Conservation (phyloP, 441 rosid genomes). For the Pelargonium fulgidum region DNA sequence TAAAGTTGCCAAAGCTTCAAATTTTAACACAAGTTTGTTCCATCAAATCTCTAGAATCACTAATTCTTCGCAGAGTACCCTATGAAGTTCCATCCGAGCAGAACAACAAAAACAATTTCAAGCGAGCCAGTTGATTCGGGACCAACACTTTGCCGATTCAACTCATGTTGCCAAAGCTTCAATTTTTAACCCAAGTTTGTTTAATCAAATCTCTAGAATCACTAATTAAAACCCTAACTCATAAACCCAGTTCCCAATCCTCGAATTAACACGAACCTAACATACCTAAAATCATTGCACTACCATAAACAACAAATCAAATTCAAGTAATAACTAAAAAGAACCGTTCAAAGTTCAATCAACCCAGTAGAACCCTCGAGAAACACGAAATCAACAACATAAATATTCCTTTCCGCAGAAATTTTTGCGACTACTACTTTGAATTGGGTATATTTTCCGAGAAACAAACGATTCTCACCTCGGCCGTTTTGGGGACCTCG, state of each 20-base stretch:
- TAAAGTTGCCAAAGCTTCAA: no score
- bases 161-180: background rate
- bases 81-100: background rate
- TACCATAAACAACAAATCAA: background rate
- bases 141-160: background rate
- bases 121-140: no score
- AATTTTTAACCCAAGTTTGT: background rate
- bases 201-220: background rate
- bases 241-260: background rate
- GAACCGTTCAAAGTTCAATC: background rate
- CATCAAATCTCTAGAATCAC: background rate
- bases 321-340: background rate
- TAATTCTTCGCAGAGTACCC: background rate
- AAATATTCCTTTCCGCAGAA: background rate
- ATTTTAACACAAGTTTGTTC: no score
- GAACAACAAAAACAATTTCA: background rate
- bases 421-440: no score
- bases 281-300: no score
- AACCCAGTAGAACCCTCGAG: background rate
- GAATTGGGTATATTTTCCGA: no score
- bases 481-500: conserved; percentile 84
- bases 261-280: background rate
- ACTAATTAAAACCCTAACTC: background rate
- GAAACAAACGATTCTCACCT: conserved; percentile 42
- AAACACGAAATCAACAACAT: background rate